phyloP scores from a whole-genome alignment of 257 asterid species.

The Ehretia macrophylla region DNA sequence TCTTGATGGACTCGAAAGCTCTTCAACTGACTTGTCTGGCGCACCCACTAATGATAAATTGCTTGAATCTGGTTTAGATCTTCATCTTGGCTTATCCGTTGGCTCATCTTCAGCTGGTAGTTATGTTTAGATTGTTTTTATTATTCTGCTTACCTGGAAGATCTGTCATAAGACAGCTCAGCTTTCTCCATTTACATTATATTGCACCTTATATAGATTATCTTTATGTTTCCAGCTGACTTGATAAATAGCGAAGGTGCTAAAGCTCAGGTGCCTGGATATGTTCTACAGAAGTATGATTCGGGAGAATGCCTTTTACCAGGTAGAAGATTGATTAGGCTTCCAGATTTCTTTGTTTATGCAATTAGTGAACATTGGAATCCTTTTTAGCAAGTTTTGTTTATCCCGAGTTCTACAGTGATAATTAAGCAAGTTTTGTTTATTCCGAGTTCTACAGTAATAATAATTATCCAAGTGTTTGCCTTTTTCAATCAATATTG shows the following conservation, averaged over 20 bases:
- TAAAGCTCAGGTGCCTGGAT: conserved; percentile 37
- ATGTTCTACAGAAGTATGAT: conserved; percentile 26
- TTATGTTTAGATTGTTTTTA: conserved; percentile 18
- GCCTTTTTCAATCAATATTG: conserved; percentile 27
- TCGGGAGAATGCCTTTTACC: conserved; percentile 31
- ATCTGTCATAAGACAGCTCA: conserved; percentile 15
- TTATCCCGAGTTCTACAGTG: conserved; percentile 1
- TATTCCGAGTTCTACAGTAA: conserved; percentile 1
- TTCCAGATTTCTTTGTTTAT: background rate
- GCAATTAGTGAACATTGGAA: no score
- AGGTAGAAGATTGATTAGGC: conserved; percentile 35
- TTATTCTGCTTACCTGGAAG: conserved; percentile 8
- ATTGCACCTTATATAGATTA: conserved; percentile 4
- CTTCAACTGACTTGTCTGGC: conserved; percentile 9
- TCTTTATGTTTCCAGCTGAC: conserved; percentile 24
- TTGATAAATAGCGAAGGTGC: conserved; percentile 22
- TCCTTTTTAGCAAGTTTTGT: no score
- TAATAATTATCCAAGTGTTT: conserved; percentile 19
- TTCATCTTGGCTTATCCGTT: conserved; percentile 37
- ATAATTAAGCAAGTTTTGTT: background rate
- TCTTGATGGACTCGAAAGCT: conserved; percentile 7
- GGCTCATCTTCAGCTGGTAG: conserved; percentile 42
- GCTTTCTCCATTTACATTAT: conserved; percentile 10
- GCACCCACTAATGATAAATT: conserved; percentile 17
- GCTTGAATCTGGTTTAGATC: conserved; percentile 40